phyloP scores from a whole-genome alignment of 2,329 filamentous ascomycete species.

The Acephala macrosclerotiorum region DNA sequence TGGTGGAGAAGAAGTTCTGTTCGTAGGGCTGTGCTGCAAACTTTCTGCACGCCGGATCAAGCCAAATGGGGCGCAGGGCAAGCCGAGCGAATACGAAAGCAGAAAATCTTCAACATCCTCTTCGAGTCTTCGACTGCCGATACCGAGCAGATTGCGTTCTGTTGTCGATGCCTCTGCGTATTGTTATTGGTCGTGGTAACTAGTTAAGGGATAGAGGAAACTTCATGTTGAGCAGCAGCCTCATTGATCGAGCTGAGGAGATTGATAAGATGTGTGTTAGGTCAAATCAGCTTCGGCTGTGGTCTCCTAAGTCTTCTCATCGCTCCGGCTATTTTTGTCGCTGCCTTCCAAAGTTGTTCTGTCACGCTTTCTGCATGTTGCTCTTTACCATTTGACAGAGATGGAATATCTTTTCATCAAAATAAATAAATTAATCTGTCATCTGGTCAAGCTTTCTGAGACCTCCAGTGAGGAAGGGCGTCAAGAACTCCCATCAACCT shows the following conservation, averaged over 20 bases:
- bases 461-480: too few species aligned
- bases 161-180: background rate
- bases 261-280: background rate
- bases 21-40: conserved; percentile 19
- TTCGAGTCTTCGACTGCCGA: background rate
- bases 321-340: background rate
- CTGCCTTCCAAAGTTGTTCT: background rate
- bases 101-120: background rate
- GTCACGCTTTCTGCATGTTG: background rate
- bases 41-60: conserved; percentile 5
- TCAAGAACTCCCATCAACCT: too few species aligned
- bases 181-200: too few species aligned
- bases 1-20: conserved; percentile 6
- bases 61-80: conserved; percentile 17
- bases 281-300: background rate
- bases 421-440: too few species aligned
- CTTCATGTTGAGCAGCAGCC: background rate
- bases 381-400: too few species aligned
- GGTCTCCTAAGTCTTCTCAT: background rate
- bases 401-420: too few species aligned
- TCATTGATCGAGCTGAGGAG: background rate
- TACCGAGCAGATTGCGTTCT: background rate
- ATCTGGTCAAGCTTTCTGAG: too few species aligned
- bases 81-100: background rate
- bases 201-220: background rate